A percentile compares a stretch with the other conserved stretches of the same genome.
phyloP scores from a whole-genome alignment of 1,139 yeast species.

The Taphrina communis region DNA sequence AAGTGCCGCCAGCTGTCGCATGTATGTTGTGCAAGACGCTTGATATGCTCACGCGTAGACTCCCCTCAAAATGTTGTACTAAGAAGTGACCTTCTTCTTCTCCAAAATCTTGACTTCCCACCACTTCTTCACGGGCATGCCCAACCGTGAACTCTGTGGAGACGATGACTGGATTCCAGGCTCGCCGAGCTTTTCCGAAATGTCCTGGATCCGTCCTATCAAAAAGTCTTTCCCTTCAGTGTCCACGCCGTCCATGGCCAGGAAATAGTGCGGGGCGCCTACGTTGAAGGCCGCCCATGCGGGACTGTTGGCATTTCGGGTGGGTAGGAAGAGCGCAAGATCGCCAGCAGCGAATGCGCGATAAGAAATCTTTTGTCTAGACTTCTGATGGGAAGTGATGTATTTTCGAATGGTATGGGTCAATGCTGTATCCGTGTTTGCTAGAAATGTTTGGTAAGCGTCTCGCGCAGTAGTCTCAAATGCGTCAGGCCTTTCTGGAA shows the following conservation, averaged over 20 bases:
- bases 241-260: constrained; percentile 36
- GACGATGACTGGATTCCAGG: constrained; percentile 18
- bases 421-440: constrained; percentile 12
- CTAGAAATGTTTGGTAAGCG: constrained; percentile 10
- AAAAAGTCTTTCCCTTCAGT: constrained; percentile 32
- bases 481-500: neutral
- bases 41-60: no score
- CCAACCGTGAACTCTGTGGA: neutral
- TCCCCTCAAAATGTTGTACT: no score
- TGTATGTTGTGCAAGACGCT: neutral
- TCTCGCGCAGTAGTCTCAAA: neutral
- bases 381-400: constrained; percentile 34
- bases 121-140: constrained; percentile 17
- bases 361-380: constrained; percentile 56
- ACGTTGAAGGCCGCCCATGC: constrained; percentile 41
- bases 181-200: constrained; percentile 19
- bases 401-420: constrained; percentile 32
- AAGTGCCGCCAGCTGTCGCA: constrained; percentile 7
- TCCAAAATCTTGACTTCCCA: constrained; percentile 32
- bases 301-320: constrained; percentile 52
- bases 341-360: constrained; percentile 59
- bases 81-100: constrained; percentile 21
- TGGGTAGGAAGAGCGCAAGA: constrained; percentile 63
- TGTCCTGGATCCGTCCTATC: constrained; percentile 38
- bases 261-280: constrained; percentile 39